phyloP scores from a whole-genome alignment of 768 basidiomycete genomes.

The Clavulina sp. region DNA sequence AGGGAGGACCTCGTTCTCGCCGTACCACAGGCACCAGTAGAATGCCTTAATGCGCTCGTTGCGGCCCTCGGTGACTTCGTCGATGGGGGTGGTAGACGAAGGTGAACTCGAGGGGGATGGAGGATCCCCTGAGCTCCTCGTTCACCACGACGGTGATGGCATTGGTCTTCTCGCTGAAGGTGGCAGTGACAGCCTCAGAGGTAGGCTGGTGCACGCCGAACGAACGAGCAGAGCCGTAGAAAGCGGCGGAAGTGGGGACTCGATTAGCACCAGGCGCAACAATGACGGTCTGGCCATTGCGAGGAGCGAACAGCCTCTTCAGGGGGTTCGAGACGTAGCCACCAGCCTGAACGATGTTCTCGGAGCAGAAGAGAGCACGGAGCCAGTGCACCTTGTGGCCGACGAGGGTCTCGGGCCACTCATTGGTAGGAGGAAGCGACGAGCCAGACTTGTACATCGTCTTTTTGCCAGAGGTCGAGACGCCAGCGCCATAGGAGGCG shows the following conservation, averaged over 20 bases:
- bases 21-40: constrained; percentile 98
- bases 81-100: constrained; percentile 83
- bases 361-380: constrained; percentile 62
- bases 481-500: constrained; percentile 25
- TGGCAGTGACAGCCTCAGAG: constrained; percentile 74
- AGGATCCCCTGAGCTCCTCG: constrained; percentile 62
- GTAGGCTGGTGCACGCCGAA: constrained; percentile 48
- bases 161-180: constrained; percentile 33
- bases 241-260: constrained; percentile 37
- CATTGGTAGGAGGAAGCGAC: constrained; percentile 37
- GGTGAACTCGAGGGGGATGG: constrained; percentile 64
- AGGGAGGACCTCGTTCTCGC: constrained; percentile 62
- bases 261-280: constrained; percentile 30
- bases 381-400: constrained; percentile 77
- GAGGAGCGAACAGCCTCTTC: constrained; percentile 69
- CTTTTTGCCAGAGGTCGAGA: constrained; percentile 32
- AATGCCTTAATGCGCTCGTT: constrained; percentile 90
- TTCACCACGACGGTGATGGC: constrained; percentile 55
- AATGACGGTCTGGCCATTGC: constrained; percentile 59
- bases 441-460: constrained; percentile 24
- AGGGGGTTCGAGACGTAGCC: constrained; percentile 82
- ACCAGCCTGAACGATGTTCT: constrained; percentile 71
- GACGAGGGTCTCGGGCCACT: constrained; percentile 74
- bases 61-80: constrained; percentile 67
- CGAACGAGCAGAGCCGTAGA: constrained; percentile 69